Evolutionary conservation across 75 land plant species (phyloP), one percentile per base, ranked within the genome.

Genomic region (Pinus albicaulis): DNA sequence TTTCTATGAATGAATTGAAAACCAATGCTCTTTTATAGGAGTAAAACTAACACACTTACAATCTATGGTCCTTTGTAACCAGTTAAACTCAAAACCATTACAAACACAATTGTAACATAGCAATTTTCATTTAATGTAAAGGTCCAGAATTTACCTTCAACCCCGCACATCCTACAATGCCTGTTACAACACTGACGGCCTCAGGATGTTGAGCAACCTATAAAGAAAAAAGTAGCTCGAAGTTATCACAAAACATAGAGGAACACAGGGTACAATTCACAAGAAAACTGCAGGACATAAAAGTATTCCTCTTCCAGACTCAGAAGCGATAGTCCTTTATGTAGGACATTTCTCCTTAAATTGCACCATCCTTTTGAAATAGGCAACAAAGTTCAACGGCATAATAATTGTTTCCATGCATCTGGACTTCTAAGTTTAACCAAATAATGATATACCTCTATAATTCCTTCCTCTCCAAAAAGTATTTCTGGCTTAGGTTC

Each of bases 131-230:
- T 63, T 64, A 26, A 25, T 60, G 48, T 17, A 55, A 56, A 28
- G n/a, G 2, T 80, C 22, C 59, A 36, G 25, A 41, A n/a, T 81
- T 76, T 77, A 94, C 99, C 95, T 90, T 92, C 71, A 96, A 80
- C 23, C 99, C 99, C 11, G 95, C 99, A 85, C 99, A 96, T 3
- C 99, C 99, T 26, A 96, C 99, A 76, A 96, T 96, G 59, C 98
- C 99, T 58, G 99, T 96, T 16, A 96, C 99, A 26, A 96, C 99
- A 55, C 90, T 87, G 53, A 87, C 98, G 71, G 98, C 99, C 78
- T 96, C 99, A 5, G 98, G 95, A 80, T 96, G 99, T 62, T 90
- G 81, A 20, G 99, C 99, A 87, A 94, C 98, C 99, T 96, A 82
- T 41, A 36, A 26, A 16, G n/a, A n/a, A 3, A 68, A 6, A 6